Evolutionary conservation across 441 rosid species (phyloP), one percentile per base, ranked within the genome.

Genomic region (Populus trichocarpa): DNA sequence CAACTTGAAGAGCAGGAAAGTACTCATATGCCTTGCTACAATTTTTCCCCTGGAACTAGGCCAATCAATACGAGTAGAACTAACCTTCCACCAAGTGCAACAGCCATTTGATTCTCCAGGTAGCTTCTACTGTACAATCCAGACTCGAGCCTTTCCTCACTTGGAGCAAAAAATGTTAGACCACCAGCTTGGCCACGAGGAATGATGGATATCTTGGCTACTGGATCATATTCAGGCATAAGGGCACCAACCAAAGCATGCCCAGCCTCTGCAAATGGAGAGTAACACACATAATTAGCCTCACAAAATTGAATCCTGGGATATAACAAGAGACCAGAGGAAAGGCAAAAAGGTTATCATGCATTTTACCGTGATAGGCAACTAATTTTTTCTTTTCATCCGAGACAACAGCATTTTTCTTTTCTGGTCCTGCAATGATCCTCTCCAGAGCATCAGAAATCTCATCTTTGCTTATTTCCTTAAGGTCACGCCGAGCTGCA

Each of bases 101-200:
- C 97, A 28, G 97, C 95, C 98, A 95, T 91, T 82, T 94, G 98
- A 78, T 94, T 94, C 91, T 93, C 97, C 33, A 95, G 86, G 90
- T 95, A 95, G 90, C 97, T 90, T 83, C 94, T 84, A 85, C 97
- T 93, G 89, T 95, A 95, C 74, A 95, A 81, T 78, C 97, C 97
- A 77, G 98, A 95, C 88, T 95, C 98, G 0, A 95, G 93, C 83
- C 97, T 90, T 85, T 95, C 98, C 85, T 95, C 97, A 40, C 98
- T 95, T 22, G 98, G 98, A 20, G 97, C 97, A 3, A 95, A 95
- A 79, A 93, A 93, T 70, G 98, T 94, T 53, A 94, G 97, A 61
- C 97, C 97, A 38, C 98, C 98, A 50, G 97, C 98, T 86, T 95
- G 97, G 35, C 98, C 97, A 81, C 98, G 97, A 7, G 98, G 98